Evolutionary conservation across 768 basidiomycete species (phyloP).

Genomic region (Naganishia onofrii): DNA sequence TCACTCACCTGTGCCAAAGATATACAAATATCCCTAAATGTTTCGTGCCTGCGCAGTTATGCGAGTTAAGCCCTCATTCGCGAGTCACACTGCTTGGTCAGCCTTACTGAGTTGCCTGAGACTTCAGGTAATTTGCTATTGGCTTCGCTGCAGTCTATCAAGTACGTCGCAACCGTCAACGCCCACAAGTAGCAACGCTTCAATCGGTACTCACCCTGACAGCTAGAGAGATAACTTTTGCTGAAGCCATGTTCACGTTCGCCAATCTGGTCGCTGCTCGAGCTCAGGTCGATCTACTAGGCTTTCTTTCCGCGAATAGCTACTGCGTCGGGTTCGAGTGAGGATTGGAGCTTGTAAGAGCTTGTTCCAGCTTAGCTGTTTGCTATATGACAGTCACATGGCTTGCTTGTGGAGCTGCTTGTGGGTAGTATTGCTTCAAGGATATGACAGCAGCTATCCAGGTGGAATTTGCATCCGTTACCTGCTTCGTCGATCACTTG

Average conservation of each 20-base stretch:
- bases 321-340: too few relatives aligned
- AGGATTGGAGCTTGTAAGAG: too few relatives aligned
- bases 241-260: slow-evolving; percentile 44
- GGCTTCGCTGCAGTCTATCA: slow-evolving; percentile 49
- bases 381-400: too few relatives aligned
- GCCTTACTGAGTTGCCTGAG: slow-evolving; percentile 48
- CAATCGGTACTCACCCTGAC: slow-evolving; percentile 40
- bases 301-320: too few relatives aligned
- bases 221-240: slow-evolving; percentile 50
- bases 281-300: too few relatives aligned
- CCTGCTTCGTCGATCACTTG: background rate
- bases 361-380: too few relatives aligned
- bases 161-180: background rate
- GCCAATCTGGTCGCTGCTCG: background rate
- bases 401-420: too few relatives aligned
- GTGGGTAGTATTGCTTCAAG: too few relatives aligned
- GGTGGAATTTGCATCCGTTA: background rate
- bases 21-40: slow-evolving; percentile 49
- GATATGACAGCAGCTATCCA: too few relatives aligned
- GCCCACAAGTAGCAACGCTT: background rate
- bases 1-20: slow-evolving; percentile 49
- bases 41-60: slow-evolving; percentile 41
- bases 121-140: slow-evolving; percentile 49
- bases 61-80: slow-evolving; percentile 17
- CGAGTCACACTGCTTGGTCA: background rate